These are phyloP conservation scores for Jatropha curcas DNA, from an alignment of 345 rosid species.

Conservation along the genomic window DNA sequence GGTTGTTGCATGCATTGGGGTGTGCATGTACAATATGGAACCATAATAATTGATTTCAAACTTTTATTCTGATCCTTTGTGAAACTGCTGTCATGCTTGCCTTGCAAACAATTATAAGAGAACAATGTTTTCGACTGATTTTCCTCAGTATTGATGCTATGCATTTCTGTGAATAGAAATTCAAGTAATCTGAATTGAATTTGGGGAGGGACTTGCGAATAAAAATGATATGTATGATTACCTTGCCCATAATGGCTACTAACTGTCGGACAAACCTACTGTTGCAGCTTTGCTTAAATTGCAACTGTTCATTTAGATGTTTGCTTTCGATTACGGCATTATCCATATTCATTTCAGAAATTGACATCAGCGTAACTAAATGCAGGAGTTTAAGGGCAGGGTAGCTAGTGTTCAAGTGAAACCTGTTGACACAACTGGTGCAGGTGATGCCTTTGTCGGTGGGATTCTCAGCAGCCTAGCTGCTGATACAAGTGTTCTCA, in stretches of 20 bases:
- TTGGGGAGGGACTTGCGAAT: background rate
- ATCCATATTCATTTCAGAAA: background rate
- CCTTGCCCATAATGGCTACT: background rate
- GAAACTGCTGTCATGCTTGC: background rate
- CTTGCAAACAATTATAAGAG: background rate
- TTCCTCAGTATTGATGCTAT: background rate
- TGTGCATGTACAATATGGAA: background rate
- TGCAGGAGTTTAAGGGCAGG: conserved; percentile 42
- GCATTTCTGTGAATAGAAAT: background rate
- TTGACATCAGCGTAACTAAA: background rate
- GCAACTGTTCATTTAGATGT: background rate
- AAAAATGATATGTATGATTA: background rate
- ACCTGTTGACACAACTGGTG: conserved; percentile 46
- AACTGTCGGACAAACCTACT: background rate
- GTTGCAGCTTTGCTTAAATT: background rate
- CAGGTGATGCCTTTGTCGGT: conserved; percentile 46
- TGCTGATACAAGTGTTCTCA: conserved; percentile 24
- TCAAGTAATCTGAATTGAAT: background rate
- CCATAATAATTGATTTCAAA: background rate
- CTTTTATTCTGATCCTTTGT: no score
- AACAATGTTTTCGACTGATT: background rate
- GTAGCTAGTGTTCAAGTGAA: conserved; percentile 36
- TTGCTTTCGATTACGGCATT: background rate
- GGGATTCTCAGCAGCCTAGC: conserved; percentile 39
- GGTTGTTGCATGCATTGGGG: background rate